These are phyloP conservation scores for Eucommia ulmoides DNA, from an alignment of 257 asterid species.

Conservation along the genomic window DNA sequence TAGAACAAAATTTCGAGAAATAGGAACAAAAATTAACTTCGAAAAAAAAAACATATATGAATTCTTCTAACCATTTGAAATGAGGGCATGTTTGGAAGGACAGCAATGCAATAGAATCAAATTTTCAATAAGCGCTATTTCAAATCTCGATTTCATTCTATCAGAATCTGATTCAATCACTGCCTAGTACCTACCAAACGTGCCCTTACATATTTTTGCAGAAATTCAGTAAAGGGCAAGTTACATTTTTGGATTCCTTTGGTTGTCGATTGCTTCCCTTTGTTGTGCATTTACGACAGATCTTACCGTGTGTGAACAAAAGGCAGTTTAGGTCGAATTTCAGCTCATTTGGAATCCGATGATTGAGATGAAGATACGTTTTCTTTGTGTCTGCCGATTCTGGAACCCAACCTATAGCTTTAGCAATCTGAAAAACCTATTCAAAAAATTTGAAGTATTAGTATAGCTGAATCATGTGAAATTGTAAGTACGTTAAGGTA, in stretches of 20 bases:
- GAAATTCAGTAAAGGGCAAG: conserved; percentile 51
- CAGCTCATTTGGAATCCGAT: conserved; percentile 54
- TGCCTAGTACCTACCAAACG: no score
- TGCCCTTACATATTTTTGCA: conserved; percentile 8
- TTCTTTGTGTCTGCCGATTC: conserved; percentile 40
- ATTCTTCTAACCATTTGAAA: background rate
- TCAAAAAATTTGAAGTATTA: conserved; percentile 5
- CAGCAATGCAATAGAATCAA: background rate
- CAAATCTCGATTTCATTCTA: background rate
- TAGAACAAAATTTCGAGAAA: no score
- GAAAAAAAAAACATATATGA: background rate
- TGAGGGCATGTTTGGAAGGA: background rate
- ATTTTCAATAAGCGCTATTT: background rate
- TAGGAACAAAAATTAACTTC: no score
- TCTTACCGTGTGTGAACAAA: conserved; percentile 75
- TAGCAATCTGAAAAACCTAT: conserved; percentile 75
- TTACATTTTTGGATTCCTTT: conserved; percentile 17
- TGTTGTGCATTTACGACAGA: conserved; percentile 50
- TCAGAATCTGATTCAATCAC: background rate
- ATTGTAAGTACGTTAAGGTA: no score
- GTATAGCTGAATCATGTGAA: conserved; percentile 1
- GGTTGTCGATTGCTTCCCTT: conserved; percentile 23
- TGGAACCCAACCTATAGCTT: conserved; percentile 70
- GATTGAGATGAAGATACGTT: conserved; percentile 63
- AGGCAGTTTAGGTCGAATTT: conserved; percentile 87